Evolutionary conservation across 176 grass and related monocot species (phyloP).

Genomic region (Phyllostachys edulis): DNA sequence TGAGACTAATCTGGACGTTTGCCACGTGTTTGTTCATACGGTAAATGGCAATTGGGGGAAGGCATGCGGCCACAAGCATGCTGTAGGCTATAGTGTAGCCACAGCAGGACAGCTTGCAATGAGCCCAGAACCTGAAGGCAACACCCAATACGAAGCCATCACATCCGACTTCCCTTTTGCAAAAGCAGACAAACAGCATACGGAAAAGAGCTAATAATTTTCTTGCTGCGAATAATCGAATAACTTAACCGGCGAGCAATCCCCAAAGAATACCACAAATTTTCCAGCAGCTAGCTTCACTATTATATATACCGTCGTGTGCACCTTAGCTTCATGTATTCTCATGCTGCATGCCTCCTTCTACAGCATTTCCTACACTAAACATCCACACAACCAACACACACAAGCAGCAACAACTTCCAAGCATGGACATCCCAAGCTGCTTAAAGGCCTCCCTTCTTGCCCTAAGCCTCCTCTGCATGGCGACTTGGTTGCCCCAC

Average conservation of each 20-base stretch:
- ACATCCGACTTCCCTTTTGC: background rate
- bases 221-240: background rate
- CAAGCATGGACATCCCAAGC: background rate
- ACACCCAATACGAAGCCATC: background rate
- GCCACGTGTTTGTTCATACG: background rate
- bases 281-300: background rate
- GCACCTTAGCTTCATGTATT: background rate
- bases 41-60: background rate
- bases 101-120: background rate
- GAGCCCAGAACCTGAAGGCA: background rate
- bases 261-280: background rate
- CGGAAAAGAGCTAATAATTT: background rate
- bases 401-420: background rate
- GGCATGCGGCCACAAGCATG: background rate
- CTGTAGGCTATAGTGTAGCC: background rate
- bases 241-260: slow-evolving; percentile 2
- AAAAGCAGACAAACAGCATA: background rate
- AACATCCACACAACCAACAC: background rate
- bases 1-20: background rate
- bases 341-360: background rate
- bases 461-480: slow-evolving; percentile 36
- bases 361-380: background rate
- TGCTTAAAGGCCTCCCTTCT: slow-evolving; percentile 30
- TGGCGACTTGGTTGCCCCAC: slow-evolving; percentile 35
- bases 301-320: background rate